Evolutionary conservation across 2,329 filamentous ascomycete species (phyloP), one percentile per base, ranked within the genome.

Genomic region (Paramyrothecium sp.): DNA sequence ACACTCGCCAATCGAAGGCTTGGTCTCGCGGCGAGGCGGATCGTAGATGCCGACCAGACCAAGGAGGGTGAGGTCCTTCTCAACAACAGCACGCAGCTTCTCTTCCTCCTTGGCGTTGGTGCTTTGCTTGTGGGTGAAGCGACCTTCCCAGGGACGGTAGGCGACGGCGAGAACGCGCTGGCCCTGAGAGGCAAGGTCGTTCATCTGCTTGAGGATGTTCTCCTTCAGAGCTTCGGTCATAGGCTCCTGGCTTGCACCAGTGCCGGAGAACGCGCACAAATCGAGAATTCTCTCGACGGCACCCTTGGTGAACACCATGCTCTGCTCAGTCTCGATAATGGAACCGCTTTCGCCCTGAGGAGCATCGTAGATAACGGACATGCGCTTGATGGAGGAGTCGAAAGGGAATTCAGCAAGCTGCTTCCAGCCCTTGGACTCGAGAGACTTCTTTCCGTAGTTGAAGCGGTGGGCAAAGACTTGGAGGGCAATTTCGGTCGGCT

Each of bases 21-120:
- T 89, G 1, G 92, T 92, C 74, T 96, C 92, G 2, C 86, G 84
- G 2, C 92, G 90, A 56, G 91, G 92, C 3, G 92, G 92, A 64
- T 96, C 92, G 69, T 95, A 94, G 61, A 96, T 89, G 56, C 91
- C 92, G 52, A 90, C 88, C 11, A 97, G 81, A n/a, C 92, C 93
- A 16, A 91, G 83, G 60, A 96, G 90, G 3, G 81, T 82, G 33
- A 97, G 83, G 30, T 84, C 79, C 38, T 78, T 76, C 69, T 96
- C 92, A 16, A 94, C 81, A 4, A 80, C 74, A 7, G 78, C 74
- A 7, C 92, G 89, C 3, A 81, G 68, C 46, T 72, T 67, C 53
- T 80, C 75, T 7, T 82, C 78, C 52, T 77, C 73, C 7, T 63
- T 67, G 5, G 67, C 63, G n/a, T 68, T 64, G 11, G 67, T 65